Evolutionary conservation across 2,329 filamentous ascomycete genomes (phyloP), one percentile per base, ranked within the genome.

Genomic region (Colletotrichum cuscutae): DNA sequence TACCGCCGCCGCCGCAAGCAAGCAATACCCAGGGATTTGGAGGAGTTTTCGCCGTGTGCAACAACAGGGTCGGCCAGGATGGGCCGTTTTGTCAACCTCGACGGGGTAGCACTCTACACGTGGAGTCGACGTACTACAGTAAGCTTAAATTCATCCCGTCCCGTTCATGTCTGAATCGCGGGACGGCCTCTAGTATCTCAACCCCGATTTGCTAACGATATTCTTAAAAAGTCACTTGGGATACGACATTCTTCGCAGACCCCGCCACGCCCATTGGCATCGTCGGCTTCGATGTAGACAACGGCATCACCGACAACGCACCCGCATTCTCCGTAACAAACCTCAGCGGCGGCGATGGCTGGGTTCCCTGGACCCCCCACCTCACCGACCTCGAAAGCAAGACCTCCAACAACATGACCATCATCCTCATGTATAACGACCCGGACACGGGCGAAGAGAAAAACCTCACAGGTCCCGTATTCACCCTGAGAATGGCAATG

Each of bases 151-250:
- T 22, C 7, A 58, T 24, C 26, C n/a, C 54, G 32, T 46, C 46
- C 37, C 19, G 57, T 42, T 7, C 37, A 42, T 42, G 37, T 32
- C 26, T 53, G 60, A 65, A 57, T 26, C 32, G 61, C 19, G 28
- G 19, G 30, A 52, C 22, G 19, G 6, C 26, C 35, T 22, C 9
- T 1, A 9, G 65, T 12, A 54, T 30, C 2, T 9, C n/a, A 9
- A 15, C 37, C 11, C 53, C 32, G 1, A 4, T 32, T 32, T 22
- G 22, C 42, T 72, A 63, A 54, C 67, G 13, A 35, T 42, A 22
- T 2, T 22, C 32, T 24, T 5, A 7, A 35, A 82, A 82, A 82
- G 81, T 83, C 58, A 82, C 81, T 22, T 82, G 82, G 81, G 77
- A 79, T 19, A 73, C 76, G 0, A 49, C 57, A 7, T 76, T 75